Conservation (phyloP, 2,329 filamentous ascomycete genomes). For the Hortaea sp. region DNA sequence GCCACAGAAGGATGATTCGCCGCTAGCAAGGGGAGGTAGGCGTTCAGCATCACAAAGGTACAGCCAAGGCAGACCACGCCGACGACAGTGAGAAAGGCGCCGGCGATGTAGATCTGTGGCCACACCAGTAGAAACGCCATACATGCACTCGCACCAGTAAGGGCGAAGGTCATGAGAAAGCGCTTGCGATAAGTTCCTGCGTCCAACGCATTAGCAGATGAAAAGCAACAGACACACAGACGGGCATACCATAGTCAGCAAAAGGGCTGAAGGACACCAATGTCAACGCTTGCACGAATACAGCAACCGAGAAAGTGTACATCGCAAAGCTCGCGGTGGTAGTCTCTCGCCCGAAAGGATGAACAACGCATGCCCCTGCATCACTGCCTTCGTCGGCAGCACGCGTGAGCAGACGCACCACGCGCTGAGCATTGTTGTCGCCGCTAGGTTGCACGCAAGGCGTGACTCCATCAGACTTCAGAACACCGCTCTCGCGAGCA, state of each 20-base stretch:
- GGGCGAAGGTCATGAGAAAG: constrained; percentile 74
- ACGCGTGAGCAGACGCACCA: neutral
- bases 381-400: constrained; percentile 1
- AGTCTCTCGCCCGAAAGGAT: constrained; percentile 71
- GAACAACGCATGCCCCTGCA: constrained; percentile 62
- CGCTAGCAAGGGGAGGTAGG: constrained; percentile 83
- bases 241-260: constrained; percentile 65
- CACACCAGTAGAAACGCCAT: constrained; percentile 79
- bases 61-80: constrained; percentile 91
- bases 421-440: neutral
- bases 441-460: constrained; percentile 47
- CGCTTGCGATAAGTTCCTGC: constrained; percentile 61
- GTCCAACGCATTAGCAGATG: neutral
- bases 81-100: constrained; percentile 72
- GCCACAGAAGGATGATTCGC: constrained; percentile 58
- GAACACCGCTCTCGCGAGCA: constrained; percentile 80
- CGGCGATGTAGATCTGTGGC: constrained; percentile 67
- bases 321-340: constrained; percentile 96
- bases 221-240: neutral
- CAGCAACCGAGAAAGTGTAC: constrained; percentile 94
- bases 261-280: constrained; percentile 95
- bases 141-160: constrained; percentile 67
- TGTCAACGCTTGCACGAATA: constrained; percentile 75
- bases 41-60: constrained; percentile 90
- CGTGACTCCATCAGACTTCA: constrained; percentile 63